Evolutionary conservation across 345 rosid species (phyloP), one percentile per base, ranked within the genome.

Genomic region (Nephelium lappaceum): DNA sequence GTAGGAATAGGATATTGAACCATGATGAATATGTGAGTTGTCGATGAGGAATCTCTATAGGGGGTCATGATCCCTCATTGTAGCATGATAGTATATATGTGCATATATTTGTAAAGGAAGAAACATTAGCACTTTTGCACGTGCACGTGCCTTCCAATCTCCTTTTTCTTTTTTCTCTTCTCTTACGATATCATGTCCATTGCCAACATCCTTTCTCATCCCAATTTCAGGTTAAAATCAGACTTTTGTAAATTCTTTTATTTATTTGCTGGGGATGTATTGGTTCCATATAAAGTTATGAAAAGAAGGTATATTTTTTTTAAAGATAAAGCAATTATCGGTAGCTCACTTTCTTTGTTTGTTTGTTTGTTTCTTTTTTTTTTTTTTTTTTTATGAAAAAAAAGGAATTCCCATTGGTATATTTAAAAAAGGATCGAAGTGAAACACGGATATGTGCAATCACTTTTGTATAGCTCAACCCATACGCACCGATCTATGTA

Each of bases 141-240:
- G 38, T 47, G 75, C 77, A 74, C 38, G 77, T 74, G 77, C 70
- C 61, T 25, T 64, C 70, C 45, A 11, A 43, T 64, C 47, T 43
- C 8, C 45, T 55, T 55, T 55, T 4, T n/a, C 41, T 55, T 25
- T 31, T 6, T 11, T 15, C 51, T 45, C 51, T 45, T 5, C 10
- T 11, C 8, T 45, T 31, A 31, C 3, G 42, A 23, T 4, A 25
- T 42, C 25, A 21, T 43, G 68, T 67, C 77, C 16, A 49, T 49
- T 49, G 24, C 63, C 60, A 24, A 25, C 77, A 63, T 24, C 70
- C 70, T 74, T 74, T 74, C 47, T 25, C 10, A 16, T 74, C 6
- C 45, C 61, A 36, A 43, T 63, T 63, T 25, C 23, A 21, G 25
- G 62, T 57, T 57, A 57, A 57, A 57, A 57, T 57, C 62, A 19